Conservation (phyloP, 208 protist genomes). For the Porcisia hertigi region DNA sequence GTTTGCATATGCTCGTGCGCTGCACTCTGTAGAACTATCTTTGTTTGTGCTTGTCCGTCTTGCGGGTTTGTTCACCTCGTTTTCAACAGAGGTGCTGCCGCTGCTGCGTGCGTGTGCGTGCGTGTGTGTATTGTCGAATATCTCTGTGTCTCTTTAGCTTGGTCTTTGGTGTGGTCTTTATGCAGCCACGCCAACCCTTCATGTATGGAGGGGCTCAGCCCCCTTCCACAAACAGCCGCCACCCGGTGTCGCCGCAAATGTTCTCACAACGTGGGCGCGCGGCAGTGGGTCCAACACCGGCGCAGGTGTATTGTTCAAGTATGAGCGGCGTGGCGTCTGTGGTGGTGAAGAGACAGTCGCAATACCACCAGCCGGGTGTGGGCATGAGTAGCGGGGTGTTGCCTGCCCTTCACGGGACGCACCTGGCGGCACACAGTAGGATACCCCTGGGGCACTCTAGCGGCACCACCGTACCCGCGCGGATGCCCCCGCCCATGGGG, state of each 20-base stretch:
- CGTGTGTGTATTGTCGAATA: background rate
- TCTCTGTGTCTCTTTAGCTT: background rate
- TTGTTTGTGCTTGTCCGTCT: background rate
- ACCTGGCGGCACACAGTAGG: constrained; percentile 19
- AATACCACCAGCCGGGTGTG: constrained; percentile 1
- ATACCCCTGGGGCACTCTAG: constrained; percentile 8
- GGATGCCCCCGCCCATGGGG: constrained; percentile 18
- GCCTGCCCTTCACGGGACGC: constrained; percentile 23
- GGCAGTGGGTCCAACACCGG: constrained; percentile 14
- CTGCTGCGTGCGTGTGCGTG: no score
- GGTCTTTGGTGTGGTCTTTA: background rate
- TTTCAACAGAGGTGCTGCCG: background rate
- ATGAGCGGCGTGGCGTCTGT: constrained; percentile 3
- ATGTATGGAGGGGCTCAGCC: constrained; percentile 22
- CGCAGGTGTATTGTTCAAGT: constrained; percentile 13
- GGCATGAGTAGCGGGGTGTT: constrained; percentile 11
- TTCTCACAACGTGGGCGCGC: constrained; percentile 18
- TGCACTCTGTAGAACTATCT: background rate
- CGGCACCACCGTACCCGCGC: constrained; percentile 2
- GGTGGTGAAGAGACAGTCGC: background rate
- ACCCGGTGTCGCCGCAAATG: constrained; percentile 13
- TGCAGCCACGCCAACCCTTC: constrained; percentile 27
- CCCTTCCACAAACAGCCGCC: constrained; percentile 16
- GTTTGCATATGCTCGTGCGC: background rate
- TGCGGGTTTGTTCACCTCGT: background rate